phyloP scores from a whole-genome alignment of 352 stramenopile genomes.

The Globisporangium barbulae region DNA sequence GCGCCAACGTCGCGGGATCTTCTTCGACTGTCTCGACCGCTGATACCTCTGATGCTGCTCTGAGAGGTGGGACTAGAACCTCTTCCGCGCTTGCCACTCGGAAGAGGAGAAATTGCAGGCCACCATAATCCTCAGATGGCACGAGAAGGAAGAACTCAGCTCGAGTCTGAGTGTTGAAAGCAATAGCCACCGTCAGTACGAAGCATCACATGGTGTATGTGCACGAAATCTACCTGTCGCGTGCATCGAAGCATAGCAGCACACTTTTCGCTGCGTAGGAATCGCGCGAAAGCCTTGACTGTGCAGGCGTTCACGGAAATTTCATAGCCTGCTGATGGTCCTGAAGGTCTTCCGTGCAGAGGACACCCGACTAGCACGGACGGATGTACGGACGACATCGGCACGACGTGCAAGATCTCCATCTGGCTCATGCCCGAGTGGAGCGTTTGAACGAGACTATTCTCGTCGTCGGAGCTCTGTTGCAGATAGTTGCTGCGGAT shows the following conservation, averaged over 20 bases:
- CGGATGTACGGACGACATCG: slow-evolving; percentile 31
- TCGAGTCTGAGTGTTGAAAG: slow-evolving; percentile 4
- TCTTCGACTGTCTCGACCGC: background rate
- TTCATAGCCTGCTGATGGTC: background rate
- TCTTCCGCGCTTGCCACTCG: slow-evolving; percentile 34
- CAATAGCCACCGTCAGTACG: background rate
- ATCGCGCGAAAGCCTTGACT: slow-evolving; percentile 15
- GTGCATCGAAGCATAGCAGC: slow-evolving; percentile 21
- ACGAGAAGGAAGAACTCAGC: slow-evolving; percentile 23
- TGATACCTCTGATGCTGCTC: background rate
- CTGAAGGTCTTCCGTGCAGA: slow-evolving; percentile 20
- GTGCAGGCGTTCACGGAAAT: slow-evolving; percentile 8
- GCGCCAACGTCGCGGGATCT: slow-evolving; percentile 1
- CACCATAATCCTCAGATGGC: background rate
- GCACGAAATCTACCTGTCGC: slow-evolving; percentile 3
- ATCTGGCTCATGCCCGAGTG: slow-evolving; percentile 23
- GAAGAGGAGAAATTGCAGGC: slow-evolving; percentile 26
- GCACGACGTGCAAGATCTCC: slow-evolving; percentile 29
- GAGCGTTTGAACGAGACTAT: slow-evolving; percentile 16
- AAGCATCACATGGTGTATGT: background rate
- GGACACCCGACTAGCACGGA: slow-evolving; percentile 36
- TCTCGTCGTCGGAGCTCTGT: background rate
- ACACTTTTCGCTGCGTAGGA: slow-evolving; percentile 14
- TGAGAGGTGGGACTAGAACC: slow-evolving; percentile 19
- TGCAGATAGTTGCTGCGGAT: slow-evolving; percentile 28